Evolutionary conservation across 805 yeast species (phyloP).

Genomic region (Maudiozyma bulderi): DNA sequence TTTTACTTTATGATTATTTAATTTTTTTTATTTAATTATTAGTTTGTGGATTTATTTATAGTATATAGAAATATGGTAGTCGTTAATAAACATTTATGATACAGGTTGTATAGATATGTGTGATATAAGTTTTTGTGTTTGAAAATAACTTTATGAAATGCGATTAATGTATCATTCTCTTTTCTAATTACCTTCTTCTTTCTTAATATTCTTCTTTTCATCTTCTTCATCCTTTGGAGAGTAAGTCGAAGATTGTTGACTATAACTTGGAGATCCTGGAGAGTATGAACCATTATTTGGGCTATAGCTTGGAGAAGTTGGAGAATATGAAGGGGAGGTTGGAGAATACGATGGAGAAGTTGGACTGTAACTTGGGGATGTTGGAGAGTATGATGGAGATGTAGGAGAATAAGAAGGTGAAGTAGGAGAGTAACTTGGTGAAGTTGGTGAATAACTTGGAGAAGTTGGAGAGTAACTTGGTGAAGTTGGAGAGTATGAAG

Average conservation of each 20-base stretch:
- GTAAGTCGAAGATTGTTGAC: constrained; percentile 61
- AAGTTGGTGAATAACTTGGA: constrained; percentile 53
- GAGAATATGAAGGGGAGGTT: constrained; percentile 61
- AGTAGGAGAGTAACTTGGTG: constrained; percentile 56
- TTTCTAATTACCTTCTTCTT: constrained; percentile 2
- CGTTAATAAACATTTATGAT: constrained; percentile 2
- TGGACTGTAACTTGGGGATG: constrained; percentile 57
- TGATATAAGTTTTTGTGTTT: not conserved
- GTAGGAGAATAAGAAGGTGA: constrained; percentile 70
- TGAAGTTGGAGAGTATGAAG: constrained; percentile 59
- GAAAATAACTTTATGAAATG: constrained; percentile 1
- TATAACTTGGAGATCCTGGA: constrained; percentile 54
- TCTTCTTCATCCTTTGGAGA: constrained; percentile 32
- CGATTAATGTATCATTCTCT: not conserved
- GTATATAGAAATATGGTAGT: not conserved
- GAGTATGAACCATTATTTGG: constrained; percentile 48
- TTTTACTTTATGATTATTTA: not conserved
- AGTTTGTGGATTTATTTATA: not conserved
- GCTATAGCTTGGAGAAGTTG: constrained; percentile 61
- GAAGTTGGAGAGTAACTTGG: constrained; percentile 69
- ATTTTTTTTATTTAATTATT: not conserved
- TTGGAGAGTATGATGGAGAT: constrained; percentile 62
- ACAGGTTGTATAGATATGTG: constrained; percentile 3
- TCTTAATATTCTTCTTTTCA: constrained; percentile 12
- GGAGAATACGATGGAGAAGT: constrained; percentile 58